These are phyloP conservation scores for Suhomyces wounanorum DNA, from an alignment of 1,139 yeast species.

Conservation along the genomic window DNA sequence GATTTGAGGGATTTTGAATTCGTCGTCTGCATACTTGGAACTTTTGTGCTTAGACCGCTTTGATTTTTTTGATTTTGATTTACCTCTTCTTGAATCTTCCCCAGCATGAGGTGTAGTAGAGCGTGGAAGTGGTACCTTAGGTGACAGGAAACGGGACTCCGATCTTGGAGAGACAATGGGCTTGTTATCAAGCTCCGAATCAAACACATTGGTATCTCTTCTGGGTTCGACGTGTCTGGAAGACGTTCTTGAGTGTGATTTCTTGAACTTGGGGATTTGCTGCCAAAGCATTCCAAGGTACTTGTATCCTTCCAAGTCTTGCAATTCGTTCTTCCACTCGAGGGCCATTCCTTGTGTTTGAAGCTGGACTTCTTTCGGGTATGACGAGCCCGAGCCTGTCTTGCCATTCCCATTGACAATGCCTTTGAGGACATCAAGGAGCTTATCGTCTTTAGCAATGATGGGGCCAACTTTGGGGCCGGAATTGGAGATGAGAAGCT, in stretches of 20 bases:
- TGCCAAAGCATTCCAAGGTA: constrained; percentile 53
- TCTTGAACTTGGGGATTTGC: constrained; percentile 25
- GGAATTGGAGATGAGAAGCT: constrained; percentile 76
- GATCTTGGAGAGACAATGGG: constrained; percentile 8
- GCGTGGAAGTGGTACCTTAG: constrained; percentile 27
- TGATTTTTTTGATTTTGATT: constrained; percentile 16
- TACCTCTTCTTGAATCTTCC: neutral
- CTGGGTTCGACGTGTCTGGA: constrained; percentile 3
- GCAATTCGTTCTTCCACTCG: constrained; percentile 64
- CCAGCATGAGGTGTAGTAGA: constrained; percentile 18
- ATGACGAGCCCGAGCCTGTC: constrained; percentile 41
- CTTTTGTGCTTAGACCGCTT: constrained; percentile 12
- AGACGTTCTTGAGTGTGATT: constrained; percentile 7
- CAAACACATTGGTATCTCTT: constrained; percentile 13
- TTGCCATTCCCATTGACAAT: constrained; percentile 41
- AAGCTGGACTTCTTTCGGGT: constrained; percentile 48
- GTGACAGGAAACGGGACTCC: constrained; percentile 2
- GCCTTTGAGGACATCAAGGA: constrained; percentile 64
- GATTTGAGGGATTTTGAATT: constrained; percentile 66
- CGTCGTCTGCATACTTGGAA: constrained; percentile 50
- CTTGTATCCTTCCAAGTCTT: constrained; percentile 51
- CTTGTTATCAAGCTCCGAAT: constrained; percentile 10
- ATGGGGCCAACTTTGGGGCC: constrained; percentile 49
- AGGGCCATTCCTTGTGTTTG: constrained; percentile 52
- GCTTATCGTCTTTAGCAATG: constrained; percentile 70